Conservation (phyloP, 2,329 filamentous ascomycete species). For the Talaromyces pinophilus region DNA sequence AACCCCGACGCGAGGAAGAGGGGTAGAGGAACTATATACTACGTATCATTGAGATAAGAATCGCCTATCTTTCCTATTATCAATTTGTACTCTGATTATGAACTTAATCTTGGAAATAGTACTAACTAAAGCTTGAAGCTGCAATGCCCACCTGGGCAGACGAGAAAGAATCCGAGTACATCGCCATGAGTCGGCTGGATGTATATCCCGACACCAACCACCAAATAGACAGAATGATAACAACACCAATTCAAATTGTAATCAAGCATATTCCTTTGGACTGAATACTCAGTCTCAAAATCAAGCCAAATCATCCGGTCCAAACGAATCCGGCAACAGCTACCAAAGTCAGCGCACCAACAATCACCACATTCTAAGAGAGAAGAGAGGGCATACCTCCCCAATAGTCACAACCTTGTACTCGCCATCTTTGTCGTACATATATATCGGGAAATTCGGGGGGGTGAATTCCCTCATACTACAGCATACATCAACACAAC, state of each 20-base stretch:
- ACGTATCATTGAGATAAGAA: background rate
- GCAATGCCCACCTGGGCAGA: background rate
- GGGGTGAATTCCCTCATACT: slow-evolving; percentile 73
- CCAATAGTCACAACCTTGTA: slow-evolving; percentile 47
- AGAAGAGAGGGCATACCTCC: slow-evolving; percentile 35
- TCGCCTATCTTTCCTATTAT: background rate
- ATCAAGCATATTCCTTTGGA: background rate
- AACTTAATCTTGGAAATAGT: background rate
- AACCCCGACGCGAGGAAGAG: background rate
- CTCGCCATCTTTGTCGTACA: slow-evolving; percentile 83
- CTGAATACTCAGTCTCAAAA: background rate
- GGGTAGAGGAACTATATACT: background rate
- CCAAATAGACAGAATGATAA: background rate
- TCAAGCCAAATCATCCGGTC: slow-evolving; percentile 21
- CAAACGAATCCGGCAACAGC: slow-evolving; percentile 24
- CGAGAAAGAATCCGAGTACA: slow-evolving; percentile 7
- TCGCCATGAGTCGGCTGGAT: background rate
- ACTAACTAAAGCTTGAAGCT: background rate
- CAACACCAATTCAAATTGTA: background rate
- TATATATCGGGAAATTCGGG: slow-evolving; percentile 73
- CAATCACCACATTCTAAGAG: background rate
- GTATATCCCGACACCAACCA: background rate
- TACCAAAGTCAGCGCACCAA: background rate
- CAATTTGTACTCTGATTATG: background rate
- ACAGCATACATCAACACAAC: background rate